phyloP scores from a whole-genome alignment of 768 basidiomycete genomes.

The Amanita pseudoporphyria region DNA sequence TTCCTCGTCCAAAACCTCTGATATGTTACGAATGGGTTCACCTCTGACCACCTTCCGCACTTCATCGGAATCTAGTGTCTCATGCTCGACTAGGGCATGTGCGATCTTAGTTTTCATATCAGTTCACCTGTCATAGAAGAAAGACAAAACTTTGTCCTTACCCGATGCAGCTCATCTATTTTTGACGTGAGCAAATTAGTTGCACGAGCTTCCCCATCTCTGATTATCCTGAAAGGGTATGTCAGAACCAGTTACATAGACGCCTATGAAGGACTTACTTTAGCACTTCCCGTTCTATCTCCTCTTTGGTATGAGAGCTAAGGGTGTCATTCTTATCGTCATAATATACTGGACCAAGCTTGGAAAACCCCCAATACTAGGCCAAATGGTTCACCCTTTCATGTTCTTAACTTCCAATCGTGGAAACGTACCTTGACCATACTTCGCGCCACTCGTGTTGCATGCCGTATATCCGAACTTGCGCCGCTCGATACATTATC shows the following conservation, averaged over 20 bases:
- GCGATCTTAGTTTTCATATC: conserved; percentile 53
- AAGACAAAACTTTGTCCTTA: conserved; percentile 21
- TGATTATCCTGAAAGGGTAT: conserved; percentile 44
- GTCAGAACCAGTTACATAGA: conserved; percentile 9
- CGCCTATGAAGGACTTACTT: conserved; percentile 38
- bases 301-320: conserved; percentile 67
- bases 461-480: conserved; percentile 75
- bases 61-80: conserved; percentile 83
- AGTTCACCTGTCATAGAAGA: not conserved
- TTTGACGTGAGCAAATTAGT: conserved; percentile 51
- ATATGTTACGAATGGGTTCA: conserved; percentile 62
- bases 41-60: conserved; percentile 81
- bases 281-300: conserved; percentile 84
- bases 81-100: conserved; percentile 86
- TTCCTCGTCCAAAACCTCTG: conserved; percentile 57
- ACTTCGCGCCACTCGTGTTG: conserved; percentile 66
- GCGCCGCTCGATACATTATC: conserved; percentile 90
- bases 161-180: conserved; percentile 69
- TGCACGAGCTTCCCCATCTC: conserved; percentile 61
- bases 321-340: conserved; percentile 61
- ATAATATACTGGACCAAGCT: conserved; percentile 77
- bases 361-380: conserved; percentile 76
- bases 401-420: not conserved
- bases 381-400: not conserved
- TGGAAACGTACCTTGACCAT: conserved; percentile 76